These are phyloP conservation scores for Trichocladium antarcticum DNA, from an alignment of 495 filamentous ascomycete genomes.

Conservation along the genomic window DNA sequence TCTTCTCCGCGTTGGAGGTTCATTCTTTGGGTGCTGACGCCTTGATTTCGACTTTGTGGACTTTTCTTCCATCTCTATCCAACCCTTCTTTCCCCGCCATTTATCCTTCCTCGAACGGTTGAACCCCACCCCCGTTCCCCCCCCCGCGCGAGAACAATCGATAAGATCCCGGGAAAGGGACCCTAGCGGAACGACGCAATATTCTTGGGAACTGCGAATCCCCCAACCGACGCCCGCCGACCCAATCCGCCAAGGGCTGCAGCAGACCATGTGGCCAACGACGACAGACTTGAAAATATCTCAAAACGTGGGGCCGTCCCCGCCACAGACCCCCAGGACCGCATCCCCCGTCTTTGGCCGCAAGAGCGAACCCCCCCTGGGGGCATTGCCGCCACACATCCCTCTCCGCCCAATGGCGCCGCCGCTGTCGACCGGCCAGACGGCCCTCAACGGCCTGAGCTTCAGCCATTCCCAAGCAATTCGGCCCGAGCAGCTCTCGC, in stretches of 20 bases:
- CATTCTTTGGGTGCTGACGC: conserved; percentile 39
- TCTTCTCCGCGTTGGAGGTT: conserved; percentile 47
- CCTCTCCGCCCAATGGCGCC: conserved; percentile 25
- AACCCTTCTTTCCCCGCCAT: conserved; percentile 12
- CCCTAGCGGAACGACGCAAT: conserved; percentile 3
- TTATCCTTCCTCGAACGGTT: not conserved
- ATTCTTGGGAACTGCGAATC: conserved; percentile 1
- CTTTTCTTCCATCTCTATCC: conserved; percentile 13
- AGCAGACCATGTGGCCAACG: conserved; percentile 36
- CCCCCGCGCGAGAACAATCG: conserved; percentile 26
- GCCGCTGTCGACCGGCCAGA: conserved; percentile 25
- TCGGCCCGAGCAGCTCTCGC: conserved; percentile 40
- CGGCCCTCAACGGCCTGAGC: conserved; percentile 30
- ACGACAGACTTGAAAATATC: conserved; percentile 38
- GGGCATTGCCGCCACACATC: conserved; percentile 20
- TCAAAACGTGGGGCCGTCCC: conserved; percentile 41
- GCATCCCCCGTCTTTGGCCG: conserved; percentile 33
- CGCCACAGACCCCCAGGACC: conserved; percentile 42
- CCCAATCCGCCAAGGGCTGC: conserved; percentile 5
- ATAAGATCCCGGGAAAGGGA: conserved; percentile 23
- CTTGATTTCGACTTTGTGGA: conserved; percentile 23
- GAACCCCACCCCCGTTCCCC: no score
- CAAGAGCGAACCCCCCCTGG: conserved; percentile 21
- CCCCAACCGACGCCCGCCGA: not conserved
- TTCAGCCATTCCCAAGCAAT: conserved; percentile 32